A percentile compares a stretch with the other conserved stretches of the same genome.
phyloP scores from a whole-genome alignment of 78 protist species.

The Dictyostelium firmibasis region DNA sequence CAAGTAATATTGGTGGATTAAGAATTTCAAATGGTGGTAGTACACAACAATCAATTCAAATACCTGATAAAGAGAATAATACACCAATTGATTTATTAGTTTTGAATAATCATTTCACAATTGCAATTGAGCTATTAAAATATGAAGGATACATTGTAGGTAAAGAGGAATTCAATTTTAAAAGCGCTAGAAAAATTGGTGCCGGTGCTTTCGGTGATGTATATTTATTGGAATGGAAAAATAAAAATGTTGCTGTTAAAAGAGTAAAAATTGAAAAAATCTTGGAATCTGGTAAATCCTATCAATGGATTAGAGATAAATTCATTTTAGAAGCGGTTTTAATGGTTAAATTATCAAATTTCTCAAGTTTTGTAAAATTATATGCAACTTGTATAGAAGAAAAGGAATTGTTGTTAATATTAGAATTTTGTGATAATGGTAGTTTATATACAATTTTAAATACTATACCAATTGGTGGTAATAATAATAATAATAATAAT shows the following conservation, averaged over 20 bases:
- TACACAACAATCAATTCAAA: neutral
- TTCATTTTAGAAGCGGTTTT: constrained; percentile 65
- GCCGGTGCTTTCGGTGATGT: constrained; percentile 81
- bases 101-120: constrained; percentile 39
- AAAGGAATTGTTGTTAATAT: constrained; percentile 51
- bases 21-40: neutral
- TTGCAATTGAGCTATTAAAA: constrained; percentile 38
- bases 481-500: neutral
- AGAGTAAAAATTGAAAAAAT: constrained; percentile 65
- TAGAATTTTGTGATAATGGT: constrained; percentile 67
- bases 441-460: constrained; percentile 74
- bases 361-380: constrained; percentile 68
- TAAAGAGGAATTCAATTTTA: constrained; percentile 36
- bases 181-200: constrained; percentile 51
- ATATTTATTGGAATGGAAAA: constrained; percentile 36
- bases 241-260: constrained; percentile 62
- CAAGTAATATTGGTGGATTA: neutral
- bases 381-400: constrained; percentile 59
- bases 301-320: constrained; percentile 59
- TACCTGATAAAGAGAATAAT: constrained; percentile 57
- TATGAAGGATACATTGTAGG: constrained; percentile 52
- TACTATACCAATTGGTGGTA: neutral
- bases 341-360: constrained; percentile 75
- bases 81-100: constrained; percentile 68
- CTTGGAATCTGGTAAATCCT: constrained; percentile 73